Conservation (phyloP, 345 rosid species). For the Raphanus raphanistrum region DNA sequence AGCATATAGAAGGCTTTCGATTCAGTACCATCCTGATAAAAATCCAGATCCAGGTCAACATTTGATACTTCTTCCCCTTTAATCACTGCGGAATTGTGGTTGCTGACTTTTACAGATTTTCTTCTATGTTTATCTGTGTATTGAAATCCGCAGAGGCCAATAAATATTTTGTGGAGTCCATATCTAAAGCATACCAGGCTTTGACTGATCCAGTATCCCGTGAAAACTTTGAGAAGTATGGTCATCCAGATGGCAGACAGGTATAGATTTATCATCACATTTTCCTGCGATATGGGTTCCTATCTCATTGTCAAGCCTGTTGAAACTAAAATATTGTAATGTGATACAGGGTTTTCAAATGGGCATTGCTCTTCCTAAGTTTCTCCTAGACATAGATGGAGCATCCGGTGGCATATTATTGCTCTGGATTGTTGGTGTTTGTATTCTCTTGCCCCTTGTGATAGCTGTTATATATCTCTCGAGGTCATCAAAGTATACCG, state of each 20-base stretch:
- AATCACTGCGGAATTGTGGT: not conserved
- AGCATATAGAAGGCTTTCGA: constrained; percentile 86
- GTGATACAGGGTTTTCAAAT: constrained; percentile 90
- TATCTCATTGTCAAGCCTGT: constrained; percentile 3
- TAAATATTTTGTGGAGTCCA: constrained; percentile 80
- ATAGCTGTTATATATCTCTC: constrained; percentile 96
- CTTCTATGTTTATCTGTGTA: constrained; percentile 15
- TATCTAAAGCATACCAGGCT: constrained; percentile 97
- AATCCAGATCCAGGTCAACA: constrained; percentile 97
- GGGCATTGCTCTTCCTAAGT: constrained; percentile 99
- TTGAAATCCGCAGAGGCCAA: constrained; percentile 64
- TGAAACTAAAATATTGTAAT: constrained; percentile 28
- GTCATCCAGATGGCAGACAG: constrained; percentile 99
- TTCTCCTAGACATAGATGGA: constrained; percentile 88
- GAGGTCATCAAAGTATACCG: constrained; percentile 91
- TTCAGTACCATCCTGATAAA: constrained; percentile 97
- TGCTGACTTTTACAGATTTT: constrained; percentile 16
- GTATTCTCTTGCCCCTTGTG: constrained; percentile 94
- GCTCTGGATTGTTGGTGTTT: constrained; percentile 96
- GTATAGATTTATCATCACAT: constrained; percentile 38
- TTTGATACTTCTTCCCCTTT: not conserved
- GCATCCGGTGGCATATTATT: constrained; percentile 95
- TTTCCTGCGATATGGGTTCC: constrained; percentile 14
- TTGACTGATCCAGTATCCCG: constrained; percentile 91
- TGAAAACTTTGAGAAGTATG: constrained; percentile 97